Percentiles rank a stretch among this genome's conserved stretches.
Evolutionary conservation across 2,329 filamentous ascomycete genomes (phyloP).

Genomic region (Claviceps maximensis): DNA sequence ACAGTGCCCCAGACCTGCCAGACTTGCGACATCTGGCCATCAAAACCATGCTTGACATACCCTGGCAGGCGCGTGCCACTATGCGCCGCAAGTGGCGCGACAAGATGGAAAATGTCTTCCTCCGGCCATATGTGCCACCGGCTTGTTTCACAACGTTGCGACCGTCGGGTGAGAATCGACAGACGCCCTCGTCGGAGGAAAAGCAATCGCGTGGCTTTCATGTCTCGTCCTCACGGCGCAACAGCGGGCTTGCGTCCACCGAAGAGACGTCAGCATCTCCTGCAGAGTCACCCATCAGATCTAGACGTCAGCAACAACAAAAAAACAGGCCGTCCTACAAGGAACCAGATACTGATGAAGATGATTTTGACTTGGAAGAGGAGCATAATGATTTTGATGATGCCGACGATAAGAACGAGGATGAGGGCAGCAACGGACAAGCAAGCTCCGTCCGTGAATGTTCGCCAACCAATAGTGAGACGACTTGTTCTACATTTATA

Average conservation of each 20-base stretch:
- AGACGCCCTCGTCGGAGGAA: constrained; percentile 8
- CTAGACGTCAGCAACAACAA: constrained; percentile 7
- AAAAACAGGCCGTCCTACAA: constrained; percentile 23
- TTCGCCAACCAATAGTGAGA: background rate
- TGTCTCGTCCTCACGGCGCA: constrained; percentile 22
- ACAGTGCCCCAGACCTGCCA: constrained; percentile 52
- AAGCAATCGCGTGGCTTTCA: constrained; percentile 8
- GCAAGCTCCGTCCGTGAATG: background rate
- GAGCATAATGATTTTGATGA: constrained; percentile 1
- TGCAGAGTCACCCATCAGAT: constrained; percentile 8
- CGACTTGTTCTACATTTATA: constrained; percentile 24
- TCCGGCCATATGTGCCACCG: constrained; percentile 34
- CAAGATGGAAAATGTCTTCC: constrained; percentile 55
- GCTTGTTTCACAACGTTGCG: constrained; percentile 12
- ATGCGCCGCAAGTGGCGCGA: constrained; percentile 67
- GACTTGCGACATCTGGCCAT: constrained; percentile 58
- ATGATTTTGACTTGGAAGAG: constrained; percentile 23
- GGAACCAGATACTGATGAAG: constrained; percentile 32
- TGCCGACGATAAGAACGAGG: constrained; percentile 1
- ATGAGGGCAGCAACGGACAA: constrained; percentile 5
- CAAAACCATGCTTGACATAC: constrained; percentile 63
- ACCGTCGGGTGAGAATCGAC: constrained; percentile 4
- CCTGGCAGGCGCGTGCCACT: constrained; percentile 71
- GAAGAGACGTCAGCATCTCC: constrained; percentile 13
- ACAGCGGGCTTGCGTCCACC: constrained; percentile 21